Conservation (phyloP, 768 basidiomycete species). For the Macrolepiota fuliginosa region DNA sequence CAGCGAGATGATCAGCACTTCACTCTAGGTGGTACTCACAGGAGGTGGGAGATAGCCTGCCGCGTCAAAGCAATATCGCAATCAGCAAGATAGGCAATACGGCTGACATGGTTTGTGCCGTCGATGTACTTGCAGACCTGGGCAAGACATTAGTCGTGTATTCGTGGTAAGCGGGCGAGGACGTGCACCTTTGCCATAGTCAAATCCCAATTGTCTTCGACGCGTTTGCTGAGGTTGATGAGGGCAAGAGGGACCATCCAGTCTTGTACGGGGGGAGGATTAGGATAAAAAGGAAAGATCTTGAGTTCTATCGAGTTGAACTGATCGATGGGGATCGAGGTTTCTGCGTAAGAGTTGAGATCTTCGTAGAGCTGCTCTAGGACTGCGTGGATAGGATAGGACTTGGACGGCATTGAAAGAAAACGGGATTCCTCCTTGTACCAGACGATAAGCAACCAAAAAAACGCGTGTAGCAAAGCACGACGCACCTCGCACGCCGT, state of each 20-base stretch:
- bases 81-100: slow-evolving; percentile 89
- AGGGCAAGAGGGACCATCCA: slow-evolving; percentile 96
- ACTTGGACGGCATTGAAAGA: slow-evolving; percentile 71
- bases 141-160: background rate
- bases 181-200: slow-evolving; percentile 77
- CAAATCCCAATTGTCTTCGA: slow-evolving; percentile 94
- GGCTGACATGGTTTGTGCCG: slow-evolving; percentile 87
- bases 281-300: slow-evolving; percentile 95
- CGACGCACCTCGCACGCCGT: slow-evolving; percentile 80
- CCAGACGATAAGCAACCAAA: background rate
- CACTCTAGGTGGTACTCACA: slow-evolving; percentile 49
- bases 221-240: slow-evolving; percentile 75
- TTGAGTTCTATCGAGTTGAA: slow-evolving; percentile 96
- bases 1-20: background rate
- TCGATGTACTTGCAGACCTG: slow-evolving; percentile 82
- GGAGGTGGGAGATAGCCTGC: slow-evolving; percentile 85
- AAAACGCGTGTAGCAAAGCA: slow-evolving; percentile 6
- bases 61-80: slow-evolving; percentile 82
- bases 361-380: slow-evolving; percentile 97
- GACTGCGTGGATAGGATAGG: slow-evolving; percentile 71
- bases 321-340: slow-evolving; percentile 85
- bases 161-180: background rate
- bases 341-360: slow-evolving; percentile 95
- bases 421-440: slow-evolving; percentile 84
- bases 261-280: slow-evolving; percentile 84